Base-by-base conservation (phyloP, 1,284 basidiomycete species). In the Wallemia mellicola region DNA sequence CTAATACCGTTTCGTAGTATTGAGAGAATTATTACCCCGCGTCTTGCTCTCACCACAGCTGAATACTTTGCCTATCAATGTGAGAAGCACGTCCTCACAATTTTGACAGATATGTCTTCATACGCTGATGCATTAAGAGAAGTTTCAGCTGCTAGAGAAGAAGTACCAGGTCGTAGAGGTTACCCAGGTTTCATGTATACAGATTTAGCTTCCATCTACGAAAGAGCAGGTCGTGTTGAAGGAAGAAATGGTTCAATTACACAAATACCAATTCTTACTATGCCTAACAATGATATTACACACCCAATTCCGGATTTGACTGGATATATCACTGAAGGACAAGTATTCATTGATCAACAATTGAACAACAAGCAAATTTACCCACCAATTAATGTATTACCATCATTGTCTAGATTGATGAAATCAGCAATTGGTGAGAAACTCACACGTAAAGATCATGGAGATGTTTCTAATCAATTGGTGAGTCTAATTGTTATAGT, bases 141-240 rank as follows among this genome's bases (percentile, higher is more conserved):
- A 75, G 85, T 82, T 33, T 98, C 94, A 61, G 94, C 94, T 59
- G 94, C 94, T 38, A 86, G 94, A 67, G 94, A 99, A 74, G 94
- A 99, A 73, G 94, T 99, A 5, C 94, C 94, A 62, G 94, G 94
- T 70, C 88, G 94, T 72, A 86, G 94, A 76, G 94, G 94, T 68
- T 99, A 98, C 78, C 94, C 94, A 57, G 89, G 88, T 71, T 94
- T 94, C 76, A 94, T 94, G 89, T 96, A 96, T 74, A 96, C 89
- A 19, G 89, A 96, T 77, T 77, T 91, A 25, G 55, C 94, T 61
- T 96, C 92, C 25, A 91, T 99, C 68, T 99, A 99, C 73, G 94
- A 99, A 73, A 88, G 94, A 73, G 94, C 94, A 58, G 94, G 94
- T 61, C 91, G 94, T 70, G 94, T 99, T 57, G 74, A 92, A 72